Evolutionary conservation across 345 rosid genomes (phyloP).

Genomic region (Euphorbia tirucalli): DNA sequence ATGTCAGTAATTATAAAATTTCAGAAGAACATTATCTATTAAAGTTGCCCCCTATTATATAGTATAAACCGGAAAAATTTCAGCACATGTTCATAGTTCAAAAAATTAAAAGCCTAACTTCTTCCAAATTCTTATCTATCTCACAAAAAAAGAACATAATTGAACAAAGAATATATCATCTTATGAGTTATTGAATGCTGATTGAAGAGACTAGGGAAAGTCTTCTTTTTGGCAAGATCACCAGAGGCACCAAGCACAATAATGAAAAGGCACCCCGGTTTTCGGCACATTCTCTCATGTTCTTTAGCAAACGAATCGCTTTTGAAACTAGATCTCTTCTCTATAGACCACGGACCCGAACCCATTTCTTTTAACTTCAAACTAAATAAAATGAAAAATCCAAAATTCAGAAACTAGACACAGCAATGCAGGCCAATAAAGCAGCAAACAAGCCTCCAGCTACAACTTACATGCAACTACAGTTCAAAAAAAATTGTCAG

Average conservation of each 20-base stretch:
- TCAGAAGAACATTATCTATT: slow-evolving; percentile 12
- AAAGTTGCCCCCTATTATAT: slow-evolving; percentile 35
- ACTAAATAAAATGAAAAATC: no score
- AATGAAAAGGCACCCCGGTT: slow-evolving; percentile 82
- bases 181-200: slow-evolving; percentile 44
- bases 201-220: slow-evolving; percentile 89
- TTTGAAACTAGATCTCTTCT: slow-evolving; percentile 55
- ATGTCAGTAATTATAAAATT: background rate
- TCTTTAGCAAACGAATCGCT: slow-evolving; percentile 48
- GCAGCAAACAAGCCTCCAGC: no score
- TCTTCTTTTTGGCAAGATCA: slow-evolving; percentile 98
- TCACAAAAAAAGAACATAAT: slow-evolving; percentile 5
- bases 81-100: background rate
- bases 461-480: no score
- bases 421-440: no score
- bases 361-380: slow-evolving; percentile 33
- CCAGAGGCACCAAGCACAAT: slow-evolving; percentile 94
- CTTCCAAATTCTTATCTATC: background rate
- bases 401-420: no score
- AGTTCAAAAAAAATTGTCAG: no score
- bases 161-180: slow-evolving; percentile 20
- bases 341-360: slow-evolving; percentile 58
- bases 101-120: background rate
- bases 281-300: slow-evolving; percentile 43
- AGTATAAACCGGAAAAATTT: background rate